Conservation (phyloP, 805 yeast genomes). For the Isabelozyma pseudorhagii region DNA sequence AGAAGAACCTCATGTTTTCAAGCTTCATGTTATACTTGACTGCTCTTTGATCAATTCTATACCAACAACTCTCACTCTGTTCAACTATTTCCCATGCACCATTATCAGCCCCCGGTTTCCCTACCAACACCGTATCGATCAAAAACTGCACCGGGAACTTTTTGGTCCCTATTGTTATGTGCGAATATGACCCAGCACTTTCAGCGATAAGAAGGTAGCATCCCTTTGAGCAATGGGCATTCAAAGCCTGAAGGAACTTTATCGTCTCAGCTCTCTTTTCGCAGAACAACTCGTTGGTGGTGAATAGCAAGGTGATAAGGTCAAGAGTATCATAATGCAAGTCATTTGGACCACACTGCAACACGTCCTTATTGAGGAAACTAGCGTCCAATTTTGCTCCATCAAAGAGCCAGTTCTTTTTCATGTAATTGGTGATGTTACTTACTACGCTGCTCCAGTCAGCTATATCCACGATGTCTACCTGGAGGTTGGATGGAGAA, state of each 20-base stretch:
- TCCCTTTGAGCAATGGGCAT: conserved; percentile 50
- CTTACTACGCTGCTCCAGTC: conserved; percentile 63
- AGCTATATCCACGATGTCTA: conserved; percentile 72
- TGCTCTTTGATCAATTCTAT: conserved; percentile 49
- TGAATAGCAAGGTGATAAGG: conserved; percentile 72
- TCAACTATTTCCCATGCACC: conserved; percentile 68
- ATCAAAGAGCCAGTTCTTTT: conserved; percentile 51
- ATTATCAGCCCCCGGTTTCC: conserved; percentile 34
- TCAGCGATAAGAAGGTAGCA: conserved; percentile 68
- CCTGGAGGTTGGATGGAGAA: conserved; percentile 31
- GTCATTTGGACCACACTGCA: conserved; percentile 10
- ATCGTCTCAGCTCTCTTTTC: conserved; percentile 64
- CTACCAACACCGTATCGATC: conserved; percentile 67
- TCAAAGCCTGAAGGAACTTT: conserved; percentile 52
- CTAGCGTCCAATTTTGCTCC: conserved; percentile 22
- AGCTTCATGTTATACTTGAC: conserved; percentile 62
- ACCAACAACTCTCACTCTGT: conserved; percentile 79
- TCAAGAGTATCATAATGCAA: conserved; percentile 21
- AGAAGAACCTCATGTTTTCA: conserved; percentile 86
- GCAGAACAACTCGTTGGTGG: conserved; percentile 82
- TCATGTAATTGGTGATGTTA: conserved; percentile 42
- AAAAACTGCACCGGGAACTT: conserved; percentile 80
- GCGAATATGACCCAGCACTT: conserved; percentile 88
- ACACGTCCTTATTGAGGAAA: conserved; percentile 30
- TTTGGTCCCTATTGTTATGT: conserved; percentile 71